Percentiles rank a stretch among this genome's conserved stretches.
phyloP scores from a whole-genome alignment of 1,284 basidiomycete species.

The Trichosporon coremiiforme region DNA sequence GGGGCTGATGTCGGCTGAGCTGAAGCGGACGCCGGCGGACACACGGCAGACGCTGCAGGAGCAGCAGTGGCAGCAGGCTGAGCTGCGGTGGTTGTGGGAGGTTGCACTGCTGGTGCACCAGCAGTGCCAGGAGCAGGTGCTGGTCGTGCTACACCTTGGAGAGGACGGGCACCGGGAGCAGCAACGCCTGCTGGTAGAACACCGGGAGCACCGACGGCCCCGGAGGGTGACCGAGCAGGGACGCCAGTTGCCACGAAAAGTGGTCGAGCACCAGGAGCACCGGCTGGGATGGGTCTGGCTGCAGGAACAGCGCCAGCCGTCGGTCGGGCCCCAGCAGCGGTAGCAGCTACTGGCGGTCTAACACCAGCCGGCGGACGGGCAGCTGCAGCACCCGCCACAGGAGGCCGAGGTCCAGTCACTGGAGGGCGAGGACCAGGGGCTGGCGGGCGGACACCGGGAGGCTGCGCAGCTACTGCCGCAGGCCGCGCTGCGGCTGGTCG shows the following conservation, averaged over 20 bases:
- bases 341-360: slow-evolving; percentile 4
- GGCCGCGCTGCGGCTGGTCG: slow-evolving; percentile 16
- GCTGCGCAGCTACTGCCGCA: background rate
- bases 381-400: slow-evolving; percentile 1
- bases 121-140: background rate
- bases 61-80: slow-evolving; percentile 1
- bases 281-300: slow-evolving; percentile 4
- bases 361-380: background rate
- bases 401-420: slow-evolving; percentile 9
- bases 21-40: background rate
- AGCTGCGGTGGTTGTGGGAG: background rate
- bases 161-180: background rate
- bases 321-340: slow-evolving; percentile 1
- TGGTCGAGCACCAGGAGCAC: background rate
- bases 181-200: background rate
- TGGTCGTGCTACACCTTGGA: background rate
- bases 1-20: slow-evolving; percentile 9
- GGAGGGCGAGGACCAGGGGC: slow-evolving; percentile 9
- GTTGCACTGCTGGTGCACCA: background rate
- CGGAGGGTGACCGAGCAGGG: slow-evolving; percentile 2
- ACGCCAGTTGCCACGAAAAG: background rate
- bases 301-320: background rate
- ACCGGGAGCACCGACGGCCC: background rate
- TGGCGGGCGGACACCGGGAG: background rate
- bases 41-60: background rate